Evolutionary conservation across 2,329 filamentous ascomycete genomes (phyloP).

Genomic region (Aspergillus texensis): DNA sequence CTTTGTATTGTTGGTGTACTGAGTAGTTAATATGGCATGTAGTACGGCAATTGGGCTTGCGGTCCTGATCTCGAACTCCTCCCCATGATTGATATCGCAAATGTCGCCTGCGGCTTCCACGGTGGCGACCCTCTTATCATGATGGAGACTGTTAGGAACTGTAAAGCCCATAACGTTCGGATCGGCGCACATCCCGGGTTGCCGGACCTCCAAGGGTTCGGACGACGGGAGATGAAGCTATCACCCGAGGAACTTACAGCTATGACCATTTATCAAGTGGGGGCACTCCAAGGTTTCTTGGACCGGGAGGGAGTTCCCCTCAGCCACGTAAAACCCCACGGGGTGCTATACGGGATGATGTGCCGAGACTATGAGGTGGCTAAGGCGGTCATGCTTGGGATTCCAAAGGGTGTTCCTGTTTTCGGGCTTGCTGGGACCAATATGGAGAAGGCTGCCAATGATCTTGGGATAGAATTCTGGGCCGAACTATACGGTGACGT

Average conservation of each 20-base stretch:
- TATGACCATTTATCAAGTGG: conserved; percentile 64
- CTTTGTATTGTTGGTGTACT: not conserved
- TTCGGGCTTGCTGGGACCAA: conserved; percentile 59
- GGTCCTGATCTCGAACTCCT: conserved; percentile 65
- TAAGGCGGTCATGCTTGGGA: conserved; percentile 55
- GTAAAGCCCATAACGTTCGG: conserved; percentile 60
- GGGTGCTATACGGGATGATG: conserved; percentile 62
- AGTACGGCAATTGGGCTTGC: conserved; percentile 50
- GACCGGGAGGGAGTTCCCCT: conserved; percentile 58
- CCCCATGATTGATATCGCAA: conserved; percentile 63
- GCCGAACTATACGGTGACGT: conserved; percentile 61
- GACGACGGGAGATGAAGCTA: conserved; percentile 63
- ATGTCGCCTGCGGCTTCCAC: conserved; percentile 64
- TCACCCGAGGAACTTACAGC: conserved; percentile 59
- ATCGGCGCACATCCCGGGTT: conserved; percentile 67
- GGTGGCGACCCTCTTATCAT: conserved; percentile 67
- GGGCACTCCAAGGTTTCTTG: conserved; percentile 63
- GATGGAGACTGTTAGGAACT: conserved; percentile 60
- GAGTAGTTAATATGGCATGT: not conserved
- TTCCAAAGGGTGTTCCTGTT: conserved; percentile 54
- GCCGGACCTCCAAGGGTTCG: conserved; percentile 68
- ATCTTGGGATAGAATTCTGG: conserved; percentile 56
- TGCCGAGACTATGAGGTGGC: conserved; percentile 55
- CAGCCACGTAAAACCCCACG: conserved; percentile 66
- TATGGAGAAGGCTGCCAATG: conserved; percentile 57